Percentiles rank a stretch among this genome's conserved stretches.
Evolutionary conservation across 345 rosid species (phyloP).

Genomic region (Geranium brycei): DNA sequence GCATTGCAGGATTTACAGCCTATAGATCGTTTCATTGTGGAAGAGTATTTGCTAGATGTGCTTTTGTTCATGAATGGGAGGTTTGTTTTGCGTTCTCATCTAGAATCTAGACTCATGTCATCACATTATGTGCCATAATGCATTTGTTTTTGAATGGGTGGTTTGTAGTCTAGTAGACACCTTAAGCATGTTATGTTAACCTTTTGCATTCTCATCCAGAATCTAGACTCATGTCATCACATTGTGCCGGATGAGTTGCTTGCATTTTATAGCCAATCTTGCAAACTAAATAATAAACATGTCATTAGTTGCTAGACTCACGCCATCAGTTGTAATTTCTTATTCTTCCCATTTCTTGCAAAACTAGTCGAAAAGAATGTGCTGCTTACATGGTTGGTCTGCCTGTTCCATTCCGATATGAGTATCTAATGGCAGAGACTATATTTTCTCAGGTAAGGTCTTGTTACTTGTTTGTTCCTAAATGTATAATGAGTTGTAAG

Average conservation of each 20-base stretch:
- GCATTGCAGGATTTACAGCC: constrained; percentile 74
- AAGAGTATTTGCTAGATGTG: constrained; percentile 90
- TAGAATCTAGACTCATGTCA: too few relatives aligned
- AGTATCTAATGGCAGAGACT: constrained; percentile 97
- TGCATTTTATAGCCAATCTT: too few relatives aligned
- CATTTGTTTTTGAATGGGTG: too few relatives aligned
- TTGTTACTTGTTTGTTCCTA: neutral
- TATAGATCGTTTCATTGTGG: constrained; percentile 87
- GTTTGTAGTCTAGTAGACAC: too few relatives aligned
- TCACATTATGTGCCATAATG: too few relatives aligned
- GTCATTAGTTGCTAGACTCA: too few relatives aligned
- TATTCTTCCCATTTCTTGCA: constrained; percentile 54
- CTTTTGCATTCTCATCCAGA: too few relatives aligned
- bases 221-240: too few relatives aligned
- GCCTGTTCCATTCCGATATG: constrained; percentile 92
- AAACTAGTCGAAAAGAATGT: constrained; percentile 99
- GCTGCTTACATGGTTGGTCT: constrained; percentile 86
- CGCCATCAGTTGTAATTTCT: constrained; percentile 12
- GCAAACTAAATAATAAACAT: too few relatives aligned
- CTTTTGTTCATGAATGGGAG: constrained; percentile 92
- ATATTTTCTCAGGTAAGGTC: constrained; percentile 81
- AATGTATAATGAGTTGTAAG: neutral
- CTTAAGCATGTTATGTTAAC: too few relatives aligned
- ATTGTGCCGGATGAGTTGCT: too few relatives aligned
- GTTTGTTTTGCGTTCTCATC: constrained; percentile 27